Evolutionary conservation across 345 rosid species (phyloP).

Genomic region (Anacardium occidentale): DNA sequence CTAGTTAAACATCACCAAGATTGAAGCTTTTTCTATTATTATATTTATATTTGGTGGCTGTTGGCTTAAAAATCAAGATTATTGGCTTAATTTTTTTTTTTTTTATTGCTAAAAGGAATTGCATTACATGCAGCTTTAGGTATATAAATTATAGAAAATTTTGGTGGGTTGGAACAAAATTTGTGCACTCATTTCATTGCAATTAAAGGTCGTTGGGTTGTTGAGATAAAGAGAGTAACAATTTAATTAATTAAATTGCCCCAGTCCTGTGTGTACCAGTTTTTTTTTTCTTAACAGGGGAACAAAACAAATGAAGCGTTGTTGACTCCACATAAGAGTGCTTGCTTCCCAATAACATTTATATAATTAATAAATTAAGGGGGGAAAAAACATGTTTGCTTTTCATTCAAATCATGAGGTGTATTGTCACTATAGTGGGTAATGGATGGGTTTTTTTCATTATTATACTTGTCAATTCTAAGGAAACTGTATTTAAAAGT

Average conservation of each 20-base stretch:
- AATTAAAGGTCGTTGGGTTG: not conserved
- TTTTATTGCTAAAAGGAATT: not conserved
- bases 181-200: not conserved
- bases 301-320: no score
- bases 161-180: not conserved
- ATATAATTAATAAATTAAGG: no score
- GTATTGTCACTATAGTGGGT: conserved; percentile 6
- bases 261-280: no score
- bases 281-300: no score
- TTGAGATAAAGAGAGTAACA: not conserved
- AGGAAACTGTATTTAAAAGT: no score
- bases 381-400: not conserved
- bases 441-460: no score
- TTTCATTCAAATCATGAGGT: conserved; percentile 13
- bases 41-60: conserved; percentile 6
- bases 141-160: conserved; percentile 12
- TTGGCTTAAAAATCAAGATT: conserved; percentile 17
- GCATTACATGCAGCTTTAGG: conserved; percentile 18
- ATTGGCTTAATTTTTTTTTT: conserved; percentile 14
- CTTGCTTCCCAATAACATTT: no score
- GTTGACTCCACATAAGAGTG: no score
- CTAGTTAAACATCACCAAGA: not conserved
- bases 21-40: not conserved
- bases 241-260: no score
- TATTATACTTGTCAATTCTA: no score